Conservation (phyloP, 2,329 filamentous ascomycete species). For the Talaromyces amestolkiae region DNA sequence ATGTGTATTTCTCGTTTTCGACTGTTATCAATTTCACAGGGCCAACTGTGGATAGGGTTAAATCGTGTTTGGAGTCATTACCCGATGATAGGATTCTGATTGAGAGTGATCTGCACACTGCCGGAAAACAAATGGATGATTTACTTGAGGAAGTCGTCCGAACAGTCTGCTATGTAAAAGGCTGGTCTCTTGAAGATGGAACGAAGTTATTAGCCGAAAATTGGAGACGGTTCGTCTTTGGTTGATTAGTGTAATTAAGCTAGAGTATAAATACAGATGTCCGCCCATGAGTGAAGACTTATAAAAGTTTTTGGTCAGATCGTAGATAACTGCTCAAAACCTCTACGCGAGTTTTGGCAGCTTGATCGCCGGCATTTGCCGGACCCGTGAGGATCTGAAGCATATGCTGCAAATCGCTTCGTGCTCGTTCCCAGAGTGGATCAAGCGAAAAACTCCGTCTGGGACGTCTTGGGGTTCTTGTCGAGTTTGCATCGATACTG, state of each 20-base stretch:
- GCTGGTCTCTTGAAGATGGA: slow-evolving; percentile 73
- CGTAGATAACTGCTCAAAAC: slow-evolving; percentile 19
- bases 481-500: not conserved
- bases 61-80: slow-evolving; percentile 66
- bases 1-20: slow-evolving; percentile 87
- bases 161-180: slow-evolving; percentile 73
- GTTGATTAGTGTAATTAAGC: slow-evolving; percentile 33
- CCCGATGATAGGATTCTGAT: slow-evolving; percentile 77
- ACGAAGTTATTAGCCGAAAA: slow-evolving; percentile 67
- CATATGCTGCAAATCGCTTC: slow-evolving; percentile 17
- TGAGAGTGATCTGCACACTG: slow-evolving; percentile 85
- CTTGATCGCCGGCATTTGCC: slow-evolving; percentile 11
- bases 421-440: slow-evolving; percentile 16
- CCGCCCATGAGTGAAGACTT: not conserved
- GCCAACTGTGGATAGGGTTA: slow-evolving; percentile 53
- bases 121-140: slow-evolving; percentile 76
- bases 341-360: slow-evolving; percentile 17
- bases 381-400: slow-evolving; percentile 12
- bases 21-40: slow-evolving; percentile 70
- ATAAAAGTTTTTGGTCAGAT: not conserved
- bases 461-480: not conserved
- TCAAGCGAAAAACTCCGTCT: slow-evolving; percentile 6
- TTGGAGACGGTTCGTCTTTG: slow-evolving; percentile 74
- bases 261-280: not conserved
- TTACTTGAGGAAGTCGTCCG: slow-evolving; percentile 71